Conservation (phyloP, 305 asterid genomes). For the Fraxinus albicans region DNA sequence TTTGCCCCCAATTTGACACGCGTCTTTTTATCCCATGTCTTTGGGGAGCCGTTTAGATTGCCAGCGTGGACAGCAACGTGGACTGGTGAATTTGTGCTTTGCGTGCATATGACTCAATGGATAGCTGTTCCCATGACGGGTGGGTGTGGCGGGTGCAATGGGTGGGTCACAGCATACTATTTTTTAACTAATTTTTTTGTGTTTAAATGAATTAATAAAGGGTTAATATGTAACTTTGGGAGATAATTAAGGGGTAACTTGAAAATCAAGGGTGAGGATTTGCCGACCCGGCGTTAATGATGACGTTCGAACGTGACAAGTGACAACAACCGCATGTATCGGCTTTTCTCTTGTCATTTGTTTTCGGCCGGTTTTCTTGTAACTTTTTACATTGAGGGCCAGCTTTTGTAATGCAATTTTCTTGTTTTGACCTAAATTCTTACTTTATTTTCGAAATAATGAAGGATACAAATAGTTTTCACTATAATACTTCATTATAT, state of each 20-base stretch:
- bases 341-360: slow-evolving; percentile 28
- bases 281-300: slow-evolving; percentile 34
- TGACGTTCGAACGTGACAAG: slow-evolving; percentile 37
- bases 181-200: neutral
- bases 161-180: neutral
- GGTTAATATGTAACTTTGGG: neutral
- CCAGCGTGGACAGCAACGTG: slow-evolving; percentile 57
- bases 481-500: no score
- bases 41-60: slow-evolving; percentile 20
- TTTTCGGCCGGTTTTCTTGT: slow-evolving; percentile 36
- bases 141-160: neutral
- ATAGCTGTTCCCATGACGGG: neutral
- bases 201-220: neutral
- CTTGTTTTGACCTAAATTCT: neutral
- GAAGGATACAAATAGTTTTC: neutral
- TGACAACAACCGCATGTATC: slow-evolving; percentile 7
- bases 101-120: slow-evolving; percentile 64
- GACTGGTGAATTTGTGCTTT: slow-evolving; percentile 40
- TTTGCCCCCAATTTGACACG: slow-evolving; percentile 22
- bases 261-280: slow-evolving; percentile 23
- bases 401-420: neutral
- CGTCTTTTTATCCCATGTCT: slow-evolving; percentile 20
- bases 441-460: neutral
- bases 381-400: neutral
- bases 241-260: slow-evolving; percentile 25